phyloP scores from a whole-genome alignment of 495 filamentous ascomycete species.

The Terfezia claveryi region DNA sequence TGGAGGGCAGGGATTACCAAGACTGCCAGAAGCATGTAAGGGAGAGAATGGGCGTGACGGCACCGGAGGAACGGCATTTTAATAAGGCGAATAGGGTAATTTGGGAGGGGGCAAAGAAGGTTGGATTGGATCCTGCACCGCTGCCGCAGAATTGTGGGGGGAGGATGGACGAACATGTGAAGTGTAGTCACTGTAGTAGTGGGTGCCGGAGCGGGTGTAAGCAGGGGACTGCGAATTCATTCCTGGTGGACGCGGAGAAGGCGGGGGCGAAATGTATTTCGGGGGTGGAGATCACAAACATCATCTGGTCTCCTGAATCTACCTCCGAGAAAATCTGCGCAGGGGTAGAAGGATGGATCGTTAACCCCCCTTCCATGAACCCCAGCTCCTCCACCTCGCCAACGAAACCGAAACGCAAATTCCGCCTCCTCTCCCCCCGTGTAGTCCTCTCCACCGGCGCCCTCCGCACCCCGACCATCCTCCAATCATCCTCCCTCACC shows the following conservation, averaged over 20 bases:
- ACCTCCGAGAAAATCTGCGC: neutral
- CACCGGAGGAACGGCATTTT: neutral
- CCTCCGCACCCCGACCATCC: slow-evolving; percentile 50
- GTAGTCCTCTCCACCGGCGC: slow-evolving; percentile 52
- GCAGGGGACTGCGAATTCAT: slow-evolving; percentile 42
- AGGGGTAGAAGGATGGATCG: neutral
- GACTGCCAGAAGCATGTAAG: neutral
- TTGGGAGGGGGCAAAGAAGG: neutral
- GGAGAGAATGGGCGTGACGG: neutral
- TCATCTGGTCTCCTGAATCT: neutral
- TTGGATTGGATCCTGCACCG: slow-evolving; percentile 47
- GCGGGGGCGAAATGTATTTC: slow-evolving; percentile 61
- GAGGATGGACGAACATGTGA: slow-evolving; percentile 32
- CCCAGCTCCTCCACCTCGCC: neutral
- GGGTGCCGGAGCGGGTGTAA: slow-evolving; percentile 56
- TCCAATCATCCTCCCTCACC: slow-evolving; percentile 34
- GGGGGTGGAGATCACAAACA: slow-evolving; percentile 29
- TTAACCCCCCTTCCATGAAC: neutral
- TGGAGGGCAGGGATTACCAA: neutral
- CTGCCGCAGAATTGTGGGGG: slow-evolving; percentile 66
- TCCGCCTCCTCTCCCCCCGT: slow-evolving; percentile 35
- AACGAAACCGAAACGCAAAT: neutral
- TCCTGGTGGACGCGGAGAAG: slow-evolving; percentile 52
- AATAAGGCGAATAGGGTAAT: neutral
- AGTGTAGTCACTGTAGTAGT: slow-evolving; percentile 52